These are phyloP conservation scores for Debaryomyces tyrocola DNA, from an alignment of 805 yeast species.

Conservation along the genomic window DNA sequence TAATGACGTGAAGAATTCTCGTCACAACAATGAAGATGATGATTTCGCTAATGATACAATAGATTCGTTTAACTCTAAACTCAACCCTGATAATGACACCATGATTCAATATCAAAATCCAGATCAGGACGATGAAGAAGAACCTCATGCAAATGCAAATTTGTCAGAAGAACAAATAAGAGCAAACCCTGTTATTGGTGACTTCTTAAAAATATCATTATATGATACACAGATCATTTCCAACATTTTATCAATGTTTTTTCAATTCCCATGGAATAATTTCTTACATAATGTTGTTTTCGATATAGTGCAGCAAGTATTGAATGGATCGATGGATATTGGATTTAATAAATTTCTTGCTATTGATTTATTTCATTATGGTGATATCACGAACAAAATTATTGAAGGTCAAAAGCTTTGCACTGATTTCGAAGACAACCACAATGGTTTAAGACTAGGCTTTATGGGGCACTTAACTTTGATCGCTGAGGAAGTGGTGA, in stretches of 20 bases:
- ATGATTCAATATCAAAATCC: constrained; percentile 17
- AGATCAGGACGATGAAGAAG: constrained; percentile 35
- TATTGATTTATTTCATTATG: constrained; percentile 58
- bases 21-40: constrained; percentile 7
- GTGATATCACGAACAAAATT: constrained; percentile 42
- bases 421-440: constrained; percentile 55
- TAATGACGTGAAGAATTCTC: constrained; percentile 3
- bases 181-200: constrained; percentile 45
- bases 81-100: constrained; percentile 21
- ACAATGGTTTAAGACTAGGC: constrained; percentile 69
- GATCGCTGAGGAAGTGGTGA: constrained; percentile 94
- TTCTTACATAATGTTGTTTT: constrained; percentile 48
- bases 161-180: constrained; percentile 43
- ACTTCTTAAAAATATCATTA: constrained; percentile 39
- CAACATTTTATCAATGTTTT: constrained; percentile 44
- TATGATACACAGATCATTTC: constrained; percentile 44
- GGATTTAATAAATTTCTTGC: constrained; percentile 48
- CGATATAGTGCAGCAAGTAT: constrained; percentile 47
- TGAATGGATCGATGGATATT: constrained; percentile 49
- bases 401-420: constrained; percentile 56
- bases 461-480: constrained; percentile 96
- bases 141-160: constrained; percentile 45
- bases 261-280: constrained; percentile 48
- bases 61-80: constrained; percentile 33
- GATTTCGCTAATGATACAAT: constrained; percentile 27